phyloP scores from a whole-genome alignment of 768 basidiomycete genomes.

The Mycena galericulata region DNA sequence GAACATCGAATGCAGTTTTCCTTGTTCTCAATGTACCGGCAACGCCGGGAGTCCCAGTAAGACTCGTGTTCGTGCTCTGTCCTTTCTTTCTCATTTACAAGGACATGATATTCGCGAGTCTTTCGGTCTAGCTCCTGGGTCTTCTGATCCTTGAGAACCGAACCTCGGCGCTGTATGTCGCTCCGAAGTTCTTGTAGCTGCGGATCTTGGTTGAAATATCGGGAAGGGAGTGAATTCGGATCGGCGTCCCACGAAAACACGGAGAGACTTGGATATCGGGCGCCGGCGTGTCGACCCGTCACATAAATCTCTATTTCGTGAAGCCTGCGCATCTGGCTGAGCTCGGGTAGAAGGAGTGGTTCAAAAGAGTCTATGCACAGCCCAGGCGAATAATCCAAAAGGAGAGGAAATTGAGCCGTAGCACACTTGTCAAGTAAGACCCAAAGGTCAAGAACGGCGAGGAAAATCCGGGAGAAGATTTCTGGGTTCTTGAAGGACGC shows the following conservation, averaged over 20 bases:
- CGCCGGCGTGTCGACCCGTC: constrained; percentile 38
- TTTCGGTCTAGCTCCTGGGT: constrained; percentile 40
- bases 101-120: constrained; percentile 40
- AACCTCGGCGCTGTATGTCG: constrained; percentile 46
- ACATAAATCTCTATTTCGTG: constrained; percentile 45
- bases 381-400: constrained; percentile 59
- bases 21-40: not conserved
- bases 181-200: constrained; percentile 38
- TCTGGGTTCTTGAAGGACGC: constrained; percentile 50
- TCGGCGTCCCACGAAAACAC: constrained; percentile 47
- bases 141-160: constrained; percentile 35
- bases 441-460: constrained; percentile 63
- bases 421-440: constrained; percentile 56
- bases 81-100: too few relatives aligned
- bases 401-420: constrained; percentile 49
- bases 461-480: constrained; percentile 54
- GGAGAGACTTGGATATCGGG: constrained; percentile 37
- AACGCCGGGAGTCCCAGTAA: constrained; percentile 4
- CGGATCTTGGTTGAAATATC: constrained; percentile 47
- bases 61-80: constrained; percentile 2
- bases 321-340: constrained; percentile 43
- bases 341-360: constrained; percentile 52
- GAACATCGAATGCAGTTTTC: constrained; percentile 47
- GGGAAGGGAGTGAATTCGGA: constrained; percentile 44
- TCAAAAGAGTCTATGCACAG: constrained; percentile 52